Base-by-base conservation (phyloP, 371 early-diverging fungal genomes). In the Zancudomyces culisetae region DNA sequence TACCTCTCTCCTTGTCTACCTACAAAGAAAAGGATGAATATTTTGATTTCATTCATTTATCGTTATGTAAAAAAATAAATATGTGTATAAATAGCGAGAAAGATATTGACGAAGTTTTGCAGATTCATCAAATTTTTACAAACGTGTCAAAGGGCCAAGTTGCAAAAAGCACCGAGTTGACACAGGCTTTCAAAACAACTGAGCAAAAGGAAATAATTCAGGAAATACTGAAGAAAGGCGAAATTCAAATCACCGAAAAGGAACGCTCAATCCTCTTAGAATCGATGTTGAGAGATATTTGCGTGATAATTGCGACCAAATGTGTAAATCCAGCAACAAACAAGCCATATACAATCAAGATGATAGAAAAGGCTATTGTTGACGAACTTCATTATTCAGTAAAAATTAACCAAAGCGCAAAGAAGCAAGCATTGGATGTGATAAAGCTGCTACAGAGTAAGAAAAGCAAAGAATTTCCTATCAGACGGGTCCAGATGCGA, bases 91-190 rank as follows among this genome's bases (percentile, higher is more conserved):
- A 21, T 61, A 88, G 91, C 30, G 95, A 94, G 57, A 92, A 89
- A 28, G 91, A 98, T 70, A 63, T 98, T 13, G 90, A 91, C 60
- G 86, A 96, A 62, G 94, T 98, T 27, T 68, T 98, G 50, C 98
- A 98, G 63, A 87, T 86, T 27, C 81, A 87, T 69, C 77, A 72
- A 49, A 81, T 98, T 2, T 98, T 91, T 68, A 57, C 78, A 43
- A 98, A 96, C 62, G 97, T 96, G 18, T 90, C 91, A 24, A 95
- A 95, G 67, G 97, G 97, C 2, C 89, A 91, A 64, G 78, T 83
- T 0, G 92, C 96, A 26, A 83, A 80, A 54, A 77, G 79, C 56
- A 86, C 87, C 24, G 95, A 93, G 60, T 70, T 98, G 41, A 54
- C 65, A 24, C 83, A 85, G 56, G 80, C 82, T 29, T 97, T 97